Conservation (phyloP, 768 basidiomycete genomes). For the Suillus bovinus region DNA sequence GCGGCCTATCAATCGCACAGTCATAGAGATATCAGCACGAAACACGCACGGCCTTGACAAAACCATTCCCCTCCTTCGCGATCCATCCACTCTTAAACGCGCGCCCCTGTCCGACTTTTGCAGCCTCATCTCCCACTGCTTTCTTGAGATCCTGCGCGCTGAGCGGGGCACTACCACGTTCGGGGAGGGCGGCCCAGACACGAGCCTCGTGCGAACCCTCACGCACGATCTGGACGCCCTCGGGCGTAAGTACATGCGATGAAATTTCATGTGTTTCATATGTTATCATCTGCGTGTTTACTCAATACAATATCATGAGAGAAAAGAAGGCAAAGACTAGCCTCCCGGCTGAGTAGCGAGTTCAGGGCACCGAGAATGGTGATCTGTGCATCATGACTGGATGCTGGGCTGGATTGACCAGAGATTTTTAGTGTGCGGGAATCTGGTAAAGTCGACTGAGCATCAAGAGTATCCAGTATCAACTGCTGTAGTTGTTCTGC, state of each 20-base stretch:
- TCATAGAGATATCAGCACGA: background rate
- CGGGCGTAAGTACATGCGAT: slow-evolving; percentile 73
- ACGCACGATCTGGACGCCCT: slow-evolving; percentile 76
- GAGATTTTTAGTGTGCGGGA: slow-evolving; percentile 70
- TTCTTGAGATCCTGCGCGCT: slow-evolving; percentile 69
- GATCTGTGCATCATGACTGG: slow-evolving; percentile 77
- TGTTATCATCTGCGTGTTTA: slow-evolving; percentile 66
- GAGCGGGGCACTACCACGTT: slow-evolving; percentile 69
- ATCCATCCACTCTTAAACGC: slow-evolving; percentile 99
- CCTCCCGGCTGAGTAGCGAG: slow-evolving; percentile 85
- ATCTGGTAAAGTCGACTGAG: slow-evolving; percentile 57
- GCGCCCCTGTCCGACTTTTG: slow-evolving; percentile 91
- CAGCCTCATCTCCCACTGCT: slow-evolving; percentile 79
- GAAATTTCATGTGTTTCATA: slow-evolving; percentile 78
- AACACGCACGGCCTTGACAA: slow-evolving; percentile 78
- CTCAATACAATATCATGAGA: slow-evolving; percentile 15
- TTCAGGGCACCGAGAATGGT: slow-evolving; percentile 88
- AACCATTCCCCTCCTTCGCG: slow-evolving; percentile 81
- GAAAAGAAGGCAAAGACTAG: slow-evolving; percentile 34
- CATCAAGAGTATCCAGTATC: slow-evolving; percentile 71
- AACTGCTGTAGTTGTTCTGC: slow-evolving; percentile 80
- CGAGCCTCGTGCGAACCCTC: slow-evolving; percentile 94
- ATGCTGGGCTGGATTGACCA: slow-evolving; percentile 55
- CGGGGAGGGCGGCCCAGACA: slow-evolving; percentile 84
- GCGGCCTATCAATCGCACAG: slow-evolving; percentile 9